Base-by-base conservation (phyloP, 2,329 filamentous ascomycete species). In the Akanthomyces uredinophilus region DNA sequence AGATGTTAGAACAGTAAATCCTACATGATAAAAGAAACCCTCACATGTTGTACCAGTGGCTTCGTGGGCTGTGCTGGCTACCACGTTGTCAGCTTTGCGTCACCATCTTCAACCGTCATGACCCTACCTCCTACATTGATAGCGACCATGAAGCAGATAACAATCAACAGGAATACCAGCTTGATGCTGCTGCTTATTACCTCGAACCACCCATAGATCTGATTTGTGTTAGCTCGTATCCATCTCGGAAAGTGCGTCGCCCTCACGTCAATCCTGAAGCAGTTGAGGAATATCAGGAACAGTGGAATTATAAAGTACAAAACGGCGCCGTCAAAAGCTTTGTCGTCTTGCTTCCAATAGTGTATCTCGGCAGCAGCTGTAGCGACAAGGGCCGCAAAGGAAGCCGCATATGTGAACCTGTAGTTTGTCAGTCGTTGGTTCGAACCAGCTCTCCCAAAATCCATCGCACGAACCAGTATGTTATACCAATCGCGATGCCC, bases 191-290 rank as follows among this genome's bases (percentile, higher is more conserved):
- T 68, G 22, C 65, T 65, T 14, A 66, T 50, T 1, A 71, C 68
- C 39, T 72, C 71, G 22, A 72, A 63, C 64, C 67, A 67, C 13
- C 71, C 70, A 63, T 71, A 72, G 13, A 67, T 64, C 70, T 72
- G 41, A 27, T 20, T 6, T 5, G 24, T 5, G 10, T 29, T 50
- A 18, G 27, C 16, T 6, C n/a, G 32, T 16, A 32, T 32, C n/a
- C 37, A 10, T 46, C 16, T 24, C 13, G 16, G 22, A 24, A 11
- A 13, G 44, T 7, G 44, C 37, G 44, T 1, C 49, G n/a, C 10
- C 63, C 60, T 62, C 62, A 71, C 70, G 59, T 68, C 61, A 41
- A 72, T 64, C 8, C 66, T 62, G 55, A 70, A 65, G 37, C 61
- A 60, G 54, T 71, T 71, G 5, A 68, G 46, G 5, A 65, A 18